A percentile compares a stretch with the other conserved stretches of the same genome.
These are phyloP conservation scores for Aspergillus tanneri DNA, from an alignment of 2,329 filamentous ascomycete genomes.

Conservation along the genomic window DNA sequence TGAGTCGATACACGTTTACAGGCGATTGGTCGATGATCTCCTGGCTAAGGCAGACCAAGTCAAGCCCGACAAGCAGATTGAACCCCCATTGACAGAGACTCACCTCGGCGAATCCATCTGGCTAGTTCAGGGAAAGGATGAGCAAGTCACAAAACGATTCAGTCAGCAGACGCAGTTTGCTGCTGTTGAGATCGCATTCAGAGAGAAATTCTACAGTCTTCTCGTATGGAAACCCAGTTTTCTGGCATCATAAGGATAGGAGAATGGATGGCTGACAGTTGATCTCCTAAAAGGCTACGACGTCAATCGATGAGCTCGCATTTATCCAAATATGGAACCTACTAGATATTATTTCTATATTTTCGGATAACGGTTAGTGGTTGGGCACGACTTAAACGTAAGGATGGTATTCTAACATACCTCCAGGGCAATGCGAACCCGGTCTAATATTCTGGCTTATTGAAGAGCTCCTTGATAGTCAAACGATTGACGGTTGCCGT, in stretches of 20 bases:
- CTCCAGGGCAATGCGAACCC: conserved; percentile 63
- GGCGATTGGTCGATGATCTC: conserved; percentile 56
- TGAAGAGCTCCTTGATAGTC: conserved; percentile 92
- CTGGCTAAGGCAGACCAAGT: conserved; percentile 58
- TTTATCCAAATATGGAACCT: conserved; percentile 91
- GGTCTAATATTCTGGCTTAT: conserved; percentile 85
- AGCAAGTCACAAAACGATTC: conserved; percentile 36
- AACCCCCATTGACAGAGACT: conserved; percentile 71
- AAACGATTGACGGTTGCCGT: conserved; percentile 88
- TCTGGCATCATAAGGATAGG: background rate
- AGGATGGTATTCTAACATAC: conserved; percentile 22
- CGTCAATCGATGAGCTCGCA: conserved; percentile 70
- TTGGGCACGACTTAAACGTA: background rate
- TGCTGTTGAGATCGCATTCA: conserved; percentile 78
- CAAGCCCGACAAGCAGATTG: conserved; percentile 63
- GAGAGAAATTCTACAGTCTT: conserved; percentile 74
- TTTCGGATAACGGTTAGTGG: conserved; percentile 75
- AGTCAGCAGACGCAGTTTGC: conserved; percentile 59
- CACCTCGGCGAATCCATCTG: conserved; percentile 50
- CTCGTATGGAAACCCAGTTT: conserved; percentile 58
- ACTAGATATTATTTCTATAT: conserved; percentile 83
- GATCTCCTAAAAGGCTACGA: conserved; percentile 60
- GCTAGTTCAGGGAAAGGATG: conserved; percentile 34
- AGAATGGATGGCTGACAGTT: conserved; percentile 14
- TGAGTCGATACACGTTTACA: conserved; percentile 47